Base-by-base conservation (phyloP, 176 grass and related monocot species). In the Metroxylon sagu region DNA sequence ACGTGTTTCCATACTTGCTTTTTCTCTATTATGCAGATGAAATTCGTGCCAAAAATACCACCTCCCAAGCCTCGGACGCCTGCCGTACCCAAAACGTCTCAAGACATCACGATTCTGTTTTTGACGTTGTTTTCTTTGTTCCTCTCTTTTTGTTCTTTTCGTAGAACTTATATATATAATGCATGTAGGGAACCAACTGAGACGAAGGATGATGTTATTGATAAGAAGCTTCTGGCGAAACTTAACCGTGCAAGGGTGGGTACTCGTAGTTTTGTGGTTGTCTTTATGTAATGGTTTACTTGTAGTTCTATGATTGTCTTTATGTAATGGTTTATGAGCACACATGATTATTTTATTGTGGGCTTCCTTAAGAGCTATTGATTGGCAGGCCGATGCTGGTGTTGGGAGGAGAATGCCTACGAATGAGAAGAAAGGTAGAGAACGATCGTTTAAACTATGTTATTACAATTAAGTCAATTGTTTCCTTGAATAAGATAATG, bases 31-130 rank as follows among this genome's bases (percentile, higher is more conserved):
- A 14, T 43, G n/a, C 59, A 77, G 59, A 16, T 70, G 66, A 77
- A 77, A 70, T 70, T 77, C 50, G 26, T 23, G 27, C 66, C 75
- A 60, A 71, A 70, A 77, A 54, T 54, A 12, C 75, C 66, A 29
- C 18, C 57, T 19, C 65, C 27, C 8, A 77, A 71, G 66, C 12
- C 31, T 21, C 19, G 18, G 52, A 76, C 50, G 12, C 48, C 8
- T 17, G 3, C 30, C 15, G 29, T 70, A 61, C 26, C 66, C 16
- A 58, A 64, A 57, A 62, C 49, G 66, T 77, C 35, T 39, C 35
- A 10, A 39, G 35, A 0, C 12, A 77, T 7, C 49, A 10, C 50
- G 70, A 61, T 53, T 16, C 35, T 16, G 29, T 29, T 29, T 23
- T 52, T 14, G 8, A 35, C 8, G 10, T 59, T 52, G 43, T 8